A percentile compares a stretch with the other conserved stretches of the same genome.
Conservation (phyloP, 805 yeast species). For the Wickerhamiella azymoides region DNA sequence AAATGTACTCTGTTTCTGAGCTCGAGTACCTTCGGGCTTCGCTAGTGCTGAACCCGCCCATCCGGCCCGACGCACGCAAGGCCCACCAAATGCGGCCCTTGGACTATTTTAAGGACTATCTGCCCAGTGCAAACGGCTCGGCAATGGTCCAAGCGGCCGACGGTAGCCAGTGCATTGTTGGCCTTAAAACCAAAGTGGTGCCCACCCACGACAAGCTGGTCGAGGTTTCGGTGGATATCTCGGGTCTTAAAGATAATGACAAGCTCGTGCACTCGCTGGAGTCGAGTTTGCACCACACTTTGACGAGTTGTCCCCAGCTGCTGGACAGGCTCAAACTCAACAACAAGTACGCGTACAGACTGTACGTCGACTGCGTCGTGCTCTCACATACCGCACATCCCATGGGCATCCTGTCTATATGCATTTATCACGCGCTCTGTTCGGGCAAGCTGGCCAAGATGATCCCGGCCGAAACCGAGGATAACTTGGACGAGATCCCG, state of each 20-base stretch:
- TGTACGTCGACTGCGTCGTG: slow-evolving; percentile 68
- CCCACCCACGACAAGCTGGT: slow-evolving; percentile 30
- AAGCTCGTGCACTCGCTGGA: slow-evolving; percentile 49
- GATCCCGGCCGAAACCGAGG: slow-evolving; percentile 40
- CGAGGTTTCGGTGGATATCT: slow-evolving; percentile 57
- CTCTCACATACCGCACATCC: slow-evolving; percentile 72
- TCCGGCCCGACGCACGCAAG: slow-evolving; percentile 77
- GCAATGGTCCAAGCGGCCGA: slow-evolving; percentile 74
- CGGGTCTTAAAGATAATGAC: slow-evolving; percentile 67
- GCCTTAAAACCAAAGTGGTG: slow-evolving; percentile 77
- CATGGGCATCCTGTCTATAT: slow-evolving; percentile 62
- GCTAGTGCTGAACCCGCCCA: slow-evolving; percentile 40
- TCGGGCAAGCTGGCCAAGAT: slow-evolving; percentile 64
- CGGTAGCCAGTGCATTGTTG: slow-evolving; percentile 87
- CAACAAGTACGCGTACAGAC: slow-evolving; percentile 57
- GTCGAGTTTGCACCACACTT: slow-evolving; percentile 40
- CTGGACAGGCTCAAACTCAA: slow-evolving; percentile 44
- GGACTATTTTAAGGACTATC: slow-evolving; percentile 64
- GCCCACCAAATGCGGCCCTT: slow-evolving; percentile 70
- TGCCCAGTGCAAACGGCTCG: slow-evolving; percentile 86
- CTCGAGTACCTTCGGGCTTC: slow-evolving; percentile 59
- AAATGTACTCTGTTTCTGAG: slow-evolving; percentile 26
- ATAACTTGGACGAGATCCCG: slow-evolving; percentile 67
- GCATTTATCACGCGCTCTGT: slow-evolving; percentile 66
- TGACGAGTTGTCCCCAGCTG: slow-evolving; percentile 35